Percentiles rank a stretch among this genome's conserved stretches.
phyloP scores from a whole-genome alignment of 306 rosid species.

The Astragalus glycyphyllos region DNA sequence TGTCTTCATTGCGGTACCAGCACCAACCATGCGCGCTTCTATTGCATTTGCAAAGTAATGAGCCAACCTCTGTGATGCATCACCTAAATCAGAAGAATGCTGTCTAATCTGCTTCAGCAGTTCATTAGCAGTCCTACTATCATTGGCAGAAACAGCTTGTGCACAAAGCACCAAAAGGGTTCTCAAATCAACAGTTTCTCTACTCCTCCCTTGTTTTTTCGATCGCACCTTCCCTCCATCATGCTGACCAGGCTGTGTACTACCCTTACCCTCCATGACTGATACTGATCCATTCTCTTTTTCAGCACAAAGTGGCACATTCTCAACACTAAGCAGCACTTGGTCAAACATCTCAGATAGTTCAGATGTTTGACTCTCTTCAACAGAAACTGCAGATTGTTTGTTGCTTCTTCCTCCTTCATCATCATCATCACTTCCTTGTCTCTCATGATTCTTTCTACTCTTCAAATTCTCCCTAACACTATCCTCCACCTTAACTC shows the following conservation, averaged over 20 bases:
- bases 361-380: slow-evolving; percentile 58
- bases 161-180: slow-evolving; percentile 68
- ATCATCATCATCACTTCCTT: slow-evolving; percentile 36
- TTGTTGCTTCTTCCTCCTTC: slow-evolving; percentile 63
- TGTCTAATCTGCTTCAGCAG: slow-evolving; percentile 71
- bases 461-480: slow-evolving; percentile 55
- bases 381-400: slow-evolving; percentile 53
- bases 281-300: slow-evolving; percentile 19
- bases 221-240: slow-evolving; percentile 51
- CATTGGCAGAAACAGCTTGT: slow-evolving; percentile 68
- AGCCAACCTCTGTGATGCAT: slow-evolving; percentile 72
- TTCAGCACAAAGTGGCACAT: slow-evolving; percentile 49
- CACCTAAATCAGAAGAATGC: slow-evolving; percentile 68
- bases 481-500: slow-evolving; percentile 38
- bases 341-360: slow-evolving; percentile 46
- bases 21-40: slow-evolving; percentile 76
- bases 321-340: slow-evolving; percentile 59
- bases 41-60: slow-evolving; percentile 68
- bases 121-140: slow-evolving; percentile 65
- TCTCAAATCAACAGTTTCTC: slow-evolving; percentile 68
- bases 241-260: slow-evolving; percentile 26
- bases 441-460: slow-evolving; percentile 59
- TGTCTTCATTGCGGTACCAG: slow-evolving; percentile 62
- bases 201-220: slow-evolving; percentile 57
- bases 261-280: slow-evolving; percentile 4